phyloP scores from a whole-genome alignment of 140 eudicot genomes.

The Cichorium intybus region DNA sequence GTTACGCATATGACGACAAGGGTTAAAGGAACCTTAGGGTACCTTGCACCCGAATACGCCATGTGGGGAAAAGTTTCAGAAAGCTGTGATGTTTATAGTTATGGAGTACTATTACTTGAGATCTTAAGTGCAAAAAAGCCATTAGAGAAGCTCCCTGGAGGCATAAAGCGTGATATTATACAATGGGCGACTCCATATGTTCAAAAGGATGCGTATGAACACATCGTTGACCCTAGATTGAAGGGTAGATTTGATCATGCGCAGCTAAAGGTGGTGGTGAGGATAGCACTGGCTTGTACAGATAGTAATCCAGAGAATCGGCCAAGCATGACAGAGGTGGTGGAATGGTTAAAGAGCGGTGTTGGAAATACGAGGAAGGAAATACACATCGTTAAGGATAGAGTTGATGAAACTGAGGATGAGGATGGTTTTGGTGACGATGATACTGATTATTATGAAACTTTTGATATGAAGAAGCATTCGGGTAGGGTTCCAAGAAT shows the following conservation, averaged over 20 bases:
- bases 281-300: slow-evolving; percentile 58
- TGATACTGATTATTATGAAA: slow-evolving; percentile 48
- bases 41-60: slow-evolving; percentile 86
- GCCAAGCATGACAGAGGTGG: slow-evolving; percentile 78
- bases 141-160: slow-evolving; percentile 64
- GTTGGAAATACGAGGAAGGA: slow-evolving; percentile 40
- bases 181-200: slow-evolving; percentile 73
- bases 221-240: slow-evolving; percentile 65
- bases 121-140: slow-evolving; percentile 68
- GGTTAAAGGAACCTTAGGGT: slow-evolving; percentile 84
- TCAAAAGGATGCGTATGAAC: slow-evolving; percentile 52
- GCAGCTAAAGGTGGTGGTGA: slow-evolving; percentile 45
- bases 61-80: slow-evolving; percentile 93
- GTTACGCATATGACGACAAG: slow-evolving; percentile 78
- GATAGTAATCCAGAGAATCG: slow-evolving; percentile 63
- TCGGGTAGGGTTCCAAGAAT: slow-evolving; percentile 24
- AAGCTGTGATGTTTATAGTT: slow-evolving; percentile 82
- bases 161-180: slow-evolving; percentile 65
- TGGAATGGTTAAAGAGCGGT: slow-evolving; percentile 57
- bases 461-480: slow-evolving; percentile 32
- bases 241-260: slow-evolving; percentile 51
- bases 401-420: slow-evolving; percentile 38
- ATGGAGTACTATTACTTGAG: slow-evolving; percentile 68
- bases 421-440: slow-evolving; percentile 35
- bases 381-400: slow-evolving; percentile 30